phyloP scores from a whole-genome alignment of 768 basidiomycete genomes.

The Lactifluus rugatus region DNA sequence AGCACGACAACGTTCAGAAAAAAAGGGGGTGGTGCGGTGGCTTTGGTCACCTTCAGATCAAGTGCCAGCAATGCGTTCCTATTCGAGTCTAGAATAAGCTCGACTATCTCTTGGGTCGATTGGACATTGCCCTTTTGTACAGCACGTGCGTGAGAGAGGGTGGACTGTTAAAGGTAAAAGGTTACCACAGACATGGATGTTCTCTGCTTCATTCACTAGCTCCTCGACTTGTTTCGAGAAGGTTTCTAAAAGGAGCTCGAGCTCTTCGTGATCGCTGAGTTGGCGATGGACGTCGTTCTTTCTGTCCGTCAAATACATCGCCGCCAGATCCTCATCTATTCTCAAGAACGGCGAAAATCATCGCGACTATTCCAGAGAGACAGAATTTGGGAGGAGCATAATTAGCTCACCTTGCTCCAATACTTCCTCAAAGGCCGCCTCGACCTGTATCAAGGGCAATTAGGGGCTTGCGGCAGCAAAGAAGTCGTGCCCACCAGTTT shows the following conservation, averaged over 20 bases:
- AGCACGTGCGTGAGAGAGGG: neutral
- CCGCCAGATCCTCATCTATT: constrained; percentile 84
- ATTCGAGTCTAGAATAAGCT: constrained; percentile 92
- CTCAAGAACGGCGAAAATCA: neutral
- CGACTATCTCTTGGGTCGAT: constrained; percentile 96
- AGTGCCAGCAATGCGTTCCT: constrained; percentile 86
- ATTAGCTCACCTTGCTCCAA: constrained; percentile 62
- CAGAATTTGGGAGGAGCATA: neutral
- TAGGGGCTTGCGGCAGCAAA: neutral
- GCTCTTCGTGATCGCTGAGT: constrained; percentile 78
- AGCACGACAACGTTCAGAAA: neutral
- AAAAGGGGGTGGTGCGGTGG: neutral
- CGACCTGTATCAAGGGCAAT: constrained; percentile 42
- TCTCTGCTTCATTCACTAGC: constrained; percentile 88
- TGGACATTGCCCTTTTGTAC: constrained; percentile 71
- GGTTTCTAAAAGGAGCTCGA: constrained; percentile 88
- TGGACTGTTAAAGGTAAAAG: neutral
- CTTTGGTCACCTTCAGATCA: constrained; percentile 63
- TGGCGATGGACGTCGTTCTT: constrained; percentile 51
- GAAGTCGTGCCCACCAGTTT: constrained; percentile 45
- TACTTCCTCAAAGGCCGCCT: constrained; percentile 86
- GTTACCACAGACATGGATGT: constrained; percentile 50
- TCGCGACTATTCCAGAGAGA: neutral
- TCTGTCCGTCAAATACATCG: constrained; percentile 92
- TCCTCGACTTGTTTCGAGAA: constrained; percentile 96